These are phyloP conservation scores for Nigrospora osmanthi DNA, from an alignment of 2,329 filamentous ascomycete genomes.

Conservation along the genomic window DNA sequence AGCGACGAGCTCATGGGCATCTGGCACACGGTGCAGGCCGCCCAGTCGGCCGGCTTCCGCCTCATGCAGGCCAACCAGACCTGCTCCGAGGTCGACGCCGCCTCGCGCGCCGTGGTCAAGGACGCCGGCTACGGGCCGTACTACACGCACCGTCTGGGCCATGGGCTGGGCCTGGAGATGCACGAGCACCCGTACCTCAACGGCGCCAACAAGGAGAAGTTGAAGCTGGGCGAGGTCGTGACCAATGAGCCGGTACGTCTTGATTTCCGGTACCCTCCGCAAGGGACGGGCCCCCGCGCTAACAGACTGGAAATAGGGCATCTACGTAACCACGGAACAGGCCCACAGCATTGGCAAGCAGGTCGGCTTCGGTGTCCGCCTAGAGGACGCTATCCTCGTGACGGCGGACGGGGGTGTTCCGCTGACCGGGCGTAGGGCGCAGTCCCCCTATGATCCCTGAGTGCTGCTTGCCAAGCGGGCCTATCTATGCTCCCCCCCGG, in stretches of 20 bases:
- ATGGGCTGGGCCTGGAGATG: slow-evolving; percentile 18
- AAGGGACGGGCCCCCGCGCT: background rate
- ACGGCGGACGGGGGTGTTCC: slow-evolving; percentile 16
- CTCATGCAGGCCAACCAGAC: slow-evolving; percentile 17
- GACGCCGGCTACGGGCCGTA: slow-evolving; percentile 14
- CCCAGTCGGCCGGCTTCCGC: slow-evolving; percentile 16
- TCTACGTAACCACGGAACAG: slow-evolving; percentile 21
- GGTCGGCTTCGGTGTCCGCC: slow-evolving; percentile 16
- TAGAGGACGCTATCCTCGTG: slow-evolving; percentile 20
- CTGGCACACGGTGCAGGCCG: slow-evolving; percentile 14
- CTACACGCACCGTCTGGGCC: slow-evolving; percentile 20
- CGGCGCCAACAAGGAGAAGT: slow-evolving; percentile 18
- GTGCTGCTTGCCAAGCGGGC: background rate
- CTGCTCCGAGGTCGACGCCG: slow-evolving; percentile 17
- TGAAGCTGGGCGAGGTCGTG: slow-evolving; percentile 15
- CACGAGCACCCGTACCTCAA: slow-evolving; percentile 22
- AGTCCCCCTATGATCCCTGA: slow-evolving; percentile 18
- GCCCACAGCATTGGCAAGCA: slow-evolving; percentile 13
- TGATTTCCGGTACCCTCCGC: background rate
- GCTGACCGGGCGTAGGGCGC: slow-evolving; percentile 16
- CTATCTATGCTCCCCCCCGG: too few relatives aligned
- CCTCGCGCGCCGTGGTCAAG: slow-evolving; percentile 14
- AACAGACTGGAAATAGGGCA: slow-evolving; percentile 10
- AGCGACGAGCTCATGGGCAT: slow-evolving; percentile 15
- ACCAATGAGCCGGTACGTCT: slow-evolving; percentile 19